phyloP scores from a whole-genome alignment of 768 basidiomycete species.

The Leucogyrophana mollusca region DNA sequence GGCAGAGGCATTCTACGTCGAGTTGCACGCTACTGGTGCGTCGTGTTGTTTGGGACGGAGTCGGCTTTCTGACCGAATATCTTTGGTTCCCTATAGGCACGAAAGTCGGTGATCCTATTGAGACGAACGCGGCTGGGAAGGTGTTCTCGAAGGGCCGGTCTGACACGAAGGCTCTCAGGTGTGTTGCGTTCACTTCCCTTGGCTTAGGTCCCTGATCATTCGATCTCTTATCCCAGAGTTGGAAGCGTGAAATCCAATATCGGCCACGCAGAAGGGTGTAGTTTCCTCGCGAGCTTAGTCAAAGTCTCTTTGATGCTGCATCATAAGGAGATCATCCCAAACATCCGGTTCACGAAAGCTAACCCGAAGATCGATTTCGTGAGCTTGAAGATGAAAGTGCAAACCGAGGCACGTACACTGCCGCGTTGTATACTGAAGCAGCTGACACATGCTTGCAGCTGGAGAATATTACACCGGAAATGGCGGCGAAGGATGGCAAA shows the following conservation, averaged over 20 bases:
- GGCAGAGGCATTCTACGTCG: constrained; percentile 11
- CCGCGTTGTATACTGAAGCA: background rate
- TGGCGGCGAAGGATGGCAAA: constrained; percentile 26
- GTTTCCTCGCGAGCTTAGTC: constrained; percentile 33
- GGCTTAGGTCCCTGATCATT: background rate
- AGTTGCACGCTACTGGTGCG: background rate
- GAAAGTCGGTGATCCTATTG: background rate
- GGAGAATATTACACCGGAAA: constrained; percentile 23
- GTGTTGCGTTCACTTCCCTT: background rate
- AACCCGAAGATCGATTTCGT: constrained; percentile 25
- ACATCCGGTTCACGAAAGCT: constrained; percentile 26
- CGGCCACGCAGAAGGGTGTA: constrained; percentile 27
- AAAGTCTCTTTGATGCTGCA: constrained; percentile 32
- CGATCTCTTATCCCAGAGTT: constrained; percentile 10
- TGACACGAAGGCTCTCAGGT: constrained; percentile 17
- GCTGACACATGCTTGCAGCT: constrained; percentile 6
- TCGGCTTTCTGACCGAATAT: too few relatives aligned
- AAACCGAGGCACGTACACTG: constrained; percentile 12
- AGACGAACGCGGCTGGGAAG: background rate
- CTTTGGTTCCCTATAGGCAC: background rate
- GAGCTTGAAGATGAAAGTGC: constrained; percentile 24
- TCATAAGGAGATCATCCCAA: constrained; percentile 26
- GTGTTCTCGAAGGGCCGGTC: constrained; percentile 25
- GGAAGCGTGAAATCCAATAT: constrained; percentile 26
- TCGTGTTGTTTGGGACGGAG: too few relatives aligned